Base-by-base conservation (phyloP, 2,329 filamentous ascomycete species). In the Arthrobotrys musiformis region DNA sequence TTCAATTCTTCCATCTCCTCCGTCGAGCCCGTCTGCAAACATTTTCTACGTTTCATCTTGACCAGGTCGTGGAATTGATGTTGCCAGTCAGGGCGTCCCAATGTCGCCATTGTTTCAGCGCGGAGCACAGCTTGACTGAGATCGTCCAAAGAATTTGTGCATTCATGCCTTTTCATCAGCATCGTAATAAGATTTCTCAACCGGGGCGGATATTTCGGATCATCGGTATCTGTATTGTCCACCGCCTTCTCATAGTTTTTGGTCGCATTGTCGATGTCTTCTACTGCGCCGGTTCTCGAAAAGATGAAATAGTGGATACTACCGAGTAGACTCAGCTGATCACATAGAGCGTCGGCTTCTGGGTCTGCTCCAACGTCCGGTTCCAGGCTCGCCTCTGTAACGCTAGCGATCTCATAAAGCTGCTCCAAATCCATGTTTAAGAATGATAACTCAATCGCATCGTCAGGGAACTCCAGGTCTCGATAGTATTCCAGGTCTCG, bases 251-350 rank as follows among this genome's bases (percentile, higher is more conserved):
- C 42, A 17, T 22, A 8, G 13, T n/a, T 17, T 26, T 48, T 50
- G 24, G 78, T 74, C 17, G 73, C 78, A 13, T 69, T 54, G 4
- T 78, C 19, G 28, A 78, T 42, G 56, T 79, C 78, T 24, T 17
- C 37, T 8, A 73, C 19, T 15, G 22, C 28, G 30, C 64, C 52
- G 19, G 24, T 67, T 22, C 40, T 60, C 33, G 28, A 30, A 40
- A 72, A 79, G 48, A 66, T 76, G 13, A 26, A 33, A 26, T 50
- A 52, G 42, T 66, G 46, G 52, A 66, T 17, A 5, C 62, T 13
- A 44, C 62, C 46, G 40, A 66, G 17, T 6, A 35, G 30, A 11
- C 30, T 35, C 9, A 66, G 28, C 40, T 66, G 15, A 19, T 19
- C 40, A 13, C 37, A 15, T 50, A 26, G 26, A 35, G 28, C 22